These are phyloP conservation scores for Paraleonurus japonicus DNA, from an alignment of 257 asterid genomes.

Conservation along the genomic window DNA sequence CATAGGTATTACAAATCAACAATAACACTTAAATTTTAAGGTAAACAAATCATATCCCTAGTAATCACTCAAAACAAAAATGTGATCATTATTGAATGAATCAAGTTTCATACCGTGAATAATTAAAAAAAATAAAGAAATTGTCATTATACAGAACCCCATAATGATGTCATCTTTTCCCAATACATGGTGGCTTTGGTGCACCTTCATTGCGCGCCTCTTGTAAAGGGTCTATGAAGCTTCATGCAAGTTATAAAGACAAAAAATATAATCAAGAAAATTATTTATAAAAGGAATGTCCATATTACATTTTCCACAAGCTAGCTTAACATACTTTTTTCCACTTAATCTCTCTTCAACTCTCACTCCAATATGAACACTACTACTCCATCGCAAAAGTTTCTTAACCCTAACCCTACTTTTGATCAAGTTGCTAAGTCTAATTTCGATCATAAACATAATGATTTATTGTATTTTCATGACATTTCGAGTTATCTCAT, in stretches of 20 bases:
- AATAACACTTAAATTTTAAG: too few species aligned
- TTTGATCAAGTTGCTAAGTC: not conserved
- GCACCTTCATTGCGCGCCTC: conserved; percentile 25
- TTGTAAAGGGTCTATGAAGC: conserved; percentile 27
- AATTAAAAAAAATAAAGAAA: too few species aligned
- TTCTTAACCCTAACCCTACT: conserved; percentile 26
- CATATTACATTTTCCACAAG: conserved; percentile 12
- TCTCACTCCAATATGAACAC: conserved; percentile 1
- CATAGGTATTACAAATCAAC: too few species aligned
- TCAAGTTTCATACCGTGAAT: too few species aligned
- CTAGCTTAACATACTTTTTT: not conserved
- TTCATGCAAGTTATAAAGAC: conserved; percentile 11
- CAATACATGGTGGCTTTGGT: conserved; percentile 8
- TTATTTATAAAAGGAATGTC: conserved; percentile 3
- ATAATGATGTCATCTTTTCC: conserved; percentile 1
- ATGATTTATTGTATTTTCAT: not conserved
- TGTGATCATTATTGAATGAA: too few species aligned
- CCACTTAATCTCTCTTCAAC: conserved; percentile 2
- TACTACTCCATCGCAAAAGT: not conserved
- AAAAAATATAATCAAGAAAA: not conserved
- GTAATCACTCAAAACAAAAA: too few species aligned
- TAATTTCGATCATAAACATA: not conserved
- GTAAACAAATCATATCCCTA: too few species aligned
- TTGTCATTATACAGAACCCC: too few species aligned
- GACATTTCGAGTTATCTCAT: conserved; percentile 15